Evolutionary conservation across 495 filamentous ascomycete species (phyloP).

Genomic region (Apiosordaria backusii): DNA sequence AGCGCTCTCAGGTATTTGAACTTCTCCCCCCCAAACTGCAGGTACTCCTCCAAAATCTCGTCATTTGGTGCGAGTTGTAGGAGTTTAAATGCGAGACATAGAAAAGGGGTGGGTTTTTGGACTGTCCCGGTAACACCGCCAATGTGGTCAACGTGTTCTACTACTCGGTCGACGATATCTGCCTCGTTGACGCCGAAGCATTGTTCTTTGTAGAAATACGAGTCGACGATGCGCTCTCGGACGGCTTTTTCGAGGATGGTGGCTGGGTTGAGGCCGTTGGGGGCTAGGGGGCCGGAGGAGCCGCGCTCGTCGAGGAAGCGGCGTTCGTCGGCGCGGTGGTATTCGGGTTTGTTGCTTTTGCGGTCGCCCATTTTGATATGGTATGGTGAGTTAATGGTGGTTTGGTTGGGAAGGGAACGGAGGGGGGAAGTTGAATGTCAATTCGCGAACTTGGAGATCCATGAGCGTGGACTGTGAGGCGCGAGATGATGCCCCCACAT

Average conservation of each 20-base stretch:
- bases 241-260: constrained; percentile 90
- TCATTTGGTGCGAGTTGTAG: constrained; percentile 78
- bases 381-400: no score
- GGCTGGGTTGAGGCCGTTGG: constrained; percentile 77
- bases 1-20: constrained; percentile 89
- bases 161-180: constrained; percentile 85
- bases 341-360: constrained; percentile 32
- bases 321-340: constrained; percentile 70
- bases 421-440: neutral
- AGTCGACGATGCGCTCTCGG: constrained; percentile 88
- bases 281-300: constrained; percentile 44
- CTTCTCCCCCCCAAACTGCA: constrained; percentile 65
- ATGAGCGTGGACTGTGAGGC: constrained; percentile 11
- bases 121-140: constrained; percentile 80
- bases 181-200: constrained; percentile 92
- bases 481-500: constrained; percentile 1
- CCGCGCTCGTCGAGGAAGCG: constrained; percentile 76
- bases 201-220: constrained; percentile 98
- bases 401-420: neutral
- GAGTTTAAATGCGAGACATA: constrained; percentile 93
- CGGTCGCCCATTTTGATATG: neutral
- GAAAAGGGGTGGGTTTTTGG: constrained; percentile 85
- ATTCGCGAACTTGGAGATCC: constrained; percentile 2
- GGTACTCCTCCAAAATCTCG: constrained; percentile 76
- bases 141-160: constrained; percentile 71